Evolutionary conservation across 345 rosid genomes (phyloP).

Genomic region (Citrus hindsii): DNA sequence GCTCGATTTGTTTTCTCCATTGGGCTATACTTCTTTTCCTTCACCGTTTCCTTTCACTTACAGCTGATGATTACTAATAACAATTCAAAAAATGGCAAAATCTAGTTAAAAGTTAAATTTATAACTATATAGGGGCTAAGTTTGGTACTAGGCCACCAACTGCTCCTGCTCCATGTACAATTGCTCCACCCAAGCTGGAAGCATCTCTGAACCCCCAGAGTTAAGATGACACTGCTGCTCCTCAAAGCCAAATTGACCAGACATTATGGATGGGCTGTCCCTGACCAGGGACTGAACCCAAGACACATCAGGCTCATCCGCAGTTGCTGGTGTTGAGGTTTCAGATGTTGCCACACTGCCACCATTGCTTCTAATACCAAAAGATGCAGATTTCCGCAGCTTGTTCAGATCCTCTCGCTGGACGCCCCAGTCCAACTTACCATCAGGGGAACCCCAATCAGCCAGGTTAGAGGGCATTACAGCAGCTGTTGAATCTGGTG

Average conservation of each 20-base stretch:
- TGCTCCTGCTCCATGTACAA: slow-evolving; percentile 77
- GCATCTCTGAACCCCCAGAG: slow-evolving; percentile 31
- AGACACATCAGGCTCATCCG: slow-evolving; percentile 66
- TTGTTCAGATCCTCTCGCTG: slow-evolving; percentile 72
- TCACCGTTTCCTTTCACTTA: slow-evolving; percentile 14
- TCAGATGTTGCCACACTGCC: slow-evolving; percentile 17
- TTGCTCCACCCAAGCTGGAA: slow-evolving; percentile 76
- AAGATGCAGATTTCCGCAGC: slow-evolving; percentile 68
- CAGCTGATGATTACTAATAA: slow-evolving; percentile 22
- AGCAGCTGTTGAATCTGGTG: slow-evolving; percentile 35
- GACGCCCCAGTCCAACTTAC: slow-evolving; percentile 78
- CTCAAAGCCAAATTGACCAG: slow-evolving; percentile 27
- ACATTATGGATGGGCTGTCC: slow-evolving; percentile 33
- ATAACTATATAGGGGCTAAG: slow-evolving; percentile 5
- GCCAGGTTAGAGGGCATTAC: slow-evolving; percentile 27
- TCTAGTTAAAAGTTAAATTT: slow-evolving; percentile 36
- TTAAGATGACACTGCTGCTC: slow-evolving; percentile 38
- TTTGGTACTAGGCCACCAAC: slow-evolving; percentile 53
- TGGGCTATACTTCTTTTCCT: not conserved
- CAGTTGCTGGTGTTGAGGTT: slow-evolving; percentile 18
- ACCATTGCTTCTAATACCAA: slow-evolving; percentile 44
- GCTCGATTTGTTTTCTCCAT: slow-evolving; percentile 19
- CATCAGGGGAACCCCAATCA: slow-evolving; percentile 81
- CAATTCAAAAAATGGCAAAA: slow-evolving; percentile 29
- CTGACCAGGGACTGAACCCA: slow-evolving; percentile 76